phyloP scores from a whole-genome alignment of 176 grass and related monocot species.

The Eragrostis nindensis region DNA sequence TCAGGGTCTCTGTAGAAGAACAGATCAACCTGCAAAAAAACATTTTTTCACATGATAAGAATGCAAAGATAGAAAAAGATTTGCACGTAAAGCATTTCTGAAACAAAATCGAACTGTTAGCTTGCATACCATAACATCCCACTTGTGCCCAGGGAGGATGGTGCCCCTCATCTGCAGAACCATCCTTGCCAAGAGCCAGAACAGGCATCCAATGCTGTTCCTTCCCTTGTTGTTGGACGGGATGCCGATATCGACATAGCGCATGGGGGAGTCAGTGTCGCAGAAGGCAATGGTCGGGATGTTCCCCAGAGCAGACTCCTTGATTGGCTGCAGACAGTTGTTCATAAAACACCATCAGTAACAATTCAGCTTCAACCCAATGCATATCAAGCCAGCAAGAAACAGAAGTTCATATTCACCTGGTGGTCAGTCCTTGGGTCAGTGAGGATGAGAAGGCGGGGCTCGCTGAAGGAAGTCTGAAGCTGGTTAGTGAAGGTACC shows the following conservation, averaged over 20 bases:
- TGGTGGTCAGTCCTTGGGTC: constrained; percentile 94
- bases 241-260: constrained; percentile 89
- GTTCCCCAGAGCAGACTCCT: constrained; percentile 89
- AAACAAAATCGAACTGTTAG: background rate
- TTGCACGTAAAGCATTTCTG: background rate
- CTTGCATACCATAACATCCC: constrained; percentile 81
- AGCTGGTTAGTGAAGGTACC: constrained; percentile 97
- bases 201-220: constrained; percentile 88
- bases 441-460: constrained; percentile 86
- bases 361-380: background rate
- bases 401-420: constrained; percentile 27
- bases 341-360: background rate
- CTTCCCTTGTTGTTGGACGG: constrained; percentile 94
- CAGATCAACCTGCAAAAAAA: constrained; percentile 69
- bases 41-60: background rate
- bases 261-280: constrained; percentile 92
- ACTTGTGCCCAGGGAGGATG: constrained; percentile 77
- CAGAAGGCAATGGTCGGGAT: constrained; percentile 94
- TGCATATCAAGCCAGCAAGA: background rate
- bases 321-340: constrained; percentile 69
- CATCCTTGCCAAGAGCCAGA: constrained; percentile 93
- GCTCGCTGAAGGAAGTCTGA: constrained; percentile 90
- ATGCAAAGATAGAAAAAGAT: background rate
- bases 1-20: constrained; percentile 96
- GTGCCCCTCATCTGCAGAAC: constrained; percentile 91